phyloP scores from a whole-genome alignment of 2,329 filamentous ascomycete species.

The Fusarium hainanense region DNA sequence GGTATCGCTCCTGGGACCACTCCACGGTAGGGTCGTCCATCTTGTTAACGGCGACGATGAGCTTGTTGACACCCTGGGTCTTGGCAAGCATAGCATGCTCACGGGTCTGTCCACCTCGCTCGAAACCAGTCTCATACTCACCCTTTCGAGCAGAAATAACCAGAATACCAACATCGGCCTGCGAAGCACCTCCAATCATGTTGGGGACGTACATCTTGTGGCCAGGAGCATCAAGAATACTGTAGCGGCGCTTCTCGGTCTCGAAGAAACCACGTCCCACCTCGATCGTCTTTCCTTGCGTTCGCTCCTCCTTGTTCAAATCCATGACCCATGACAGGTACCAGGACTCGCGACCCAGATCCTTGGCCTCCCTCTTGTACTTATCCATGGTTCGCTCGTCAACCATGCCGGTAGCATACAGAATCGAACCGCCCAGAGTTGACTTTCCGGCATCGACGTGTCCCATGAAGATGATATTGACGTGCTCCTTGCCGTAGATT shows the following conservation, averaged over 20 bases:
- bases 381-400: conserved; percentile 98
- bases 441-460: conserved; percentile 99
- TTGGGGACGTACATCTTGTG: conserved; percentile 98
- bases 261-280: conserved; percentile 97
- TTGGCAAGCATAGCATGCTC: conserved; percentile 98
- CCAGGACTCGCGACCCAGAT: conserved; percentile 96
- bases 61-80: conserved; percentile 97
- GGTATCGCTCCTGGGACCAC: conserved; percentile 93
- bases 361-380: conserved; percentile 96
- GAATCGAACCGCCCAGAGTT: conserved; percentile 90
- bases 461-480: conserved; percentile 98
- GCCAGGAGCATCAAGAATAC: conserved; percentile 94
- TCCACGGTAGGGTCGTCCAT: conserved; percentile 98
- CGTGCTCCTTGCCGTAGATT: conserved; percentile 91
- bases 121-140: conserved; percentile 98
- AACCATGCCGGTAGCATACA: conserved; percentile 98
- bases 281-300: conserved; percentile 98
- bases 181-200: conserved; percentile 96
- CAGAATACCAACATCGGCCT: conserved; percentile 92
- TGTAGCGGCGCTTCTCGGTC: conserved; percentile 95
- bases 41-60: conserved; percentile 96
- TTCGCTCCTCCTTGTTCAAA: conserved; percentile 93
- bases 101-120: conserved; percentile 93
- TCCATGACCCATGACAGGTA: conserved; percentile 99
- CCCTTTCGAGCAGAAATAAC: conserved; percentile 97